Evolutionary conservation across 768 basidiomycete species (phyloP), one percentile per base, ranked within the genome.

Genomic region (Boletus reticulatus): DNA sequence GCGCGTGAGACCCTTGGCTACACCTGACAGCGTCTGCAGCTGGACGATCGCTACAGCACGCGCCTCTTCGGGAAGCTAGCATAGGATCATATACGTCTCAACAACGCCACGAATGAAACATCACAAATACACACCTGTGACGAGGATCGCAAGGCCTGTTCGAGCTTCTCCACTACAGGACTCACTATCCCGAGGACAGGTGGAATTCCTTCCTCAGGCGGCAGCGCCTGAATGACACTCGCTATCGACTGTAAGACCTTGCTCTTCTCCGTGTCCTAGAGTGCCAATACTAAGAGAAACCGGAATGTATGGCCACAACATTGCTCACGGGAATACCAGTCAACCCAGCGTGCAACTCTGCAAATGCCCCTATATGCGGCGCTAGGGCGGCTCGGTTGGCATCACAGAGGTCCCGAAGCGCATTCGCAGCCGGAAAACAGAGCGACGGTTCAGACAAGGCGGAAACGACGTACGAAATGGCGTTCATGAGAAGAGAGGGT

Each of bases 211-310:
- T 93, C 88, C 41, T 76, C 75, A 0, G 92, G 85, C 0, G 91
- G 87, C 47, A 98, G 72, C 0, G 94, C 95, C 64, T 97, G 92
- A 32, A 97, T 89, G 4, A 98, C 92, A 59, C 94, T 96, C 2
- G 92, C 85, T 49, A 98, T 95, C 0, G 89, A 92, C 67, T 97
- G 90, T 43, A 97, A 75, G 1, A 97, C 91, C 72, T 95, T 97
- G 61, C 84, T 83, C 72, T 89, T 90, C 71, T 96, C 94, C 20
- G 86, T 84, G 62, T 92, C 89, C 87, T 90, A 61, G 4, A 4
- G 37, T 27, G 19, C 29, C 1, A n/a, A 24, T 24, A 20, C 32
- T 53, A 43, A 66, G 47, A 22, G 29, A 57, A 17, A 55, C 3
- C 12, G 7, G 16, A 12, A 36, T 20, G 6, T 4, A 24, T 1